A percentile compares a stretch with the other conserved stretches of the same genome.
Evolutionary conservation across 2,329 filamentous ascomycete species (phyloP).

Genomic region (Lithohypha guttulata): DNA sequence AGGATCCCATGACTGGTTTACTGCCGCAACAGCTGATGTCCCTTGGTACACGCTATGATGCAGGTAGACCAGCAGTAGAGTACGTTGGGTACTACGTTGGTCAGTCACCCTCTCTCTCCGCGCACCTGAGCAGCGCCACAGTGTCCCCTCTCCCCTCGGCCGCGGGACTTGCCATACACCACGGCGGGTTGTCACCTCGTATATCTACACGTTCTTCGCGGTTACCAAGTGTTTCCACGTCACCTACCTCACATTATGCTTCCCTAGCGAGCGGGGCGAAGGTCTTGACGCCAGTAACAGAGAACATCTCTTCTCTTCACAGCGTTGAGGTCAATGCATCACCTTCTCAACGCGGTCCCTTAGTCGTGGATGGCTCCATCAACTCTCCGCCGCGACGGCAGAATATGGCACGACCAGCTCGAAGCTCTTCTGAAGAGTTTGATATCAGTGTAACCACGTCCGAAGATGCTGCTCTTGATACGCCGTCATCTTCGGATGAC

Average conservation of each 20-base stretch:
- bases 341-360: constrained; percentile 27
- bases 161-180: constrained; percentile 31
- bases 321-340: constrained; percentile 5
- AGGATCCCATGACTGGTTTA: background rate
- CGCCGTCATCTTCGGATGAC: constrained; percentile 23
- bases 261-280: background rate
- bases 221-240: constrained; percentile 4
- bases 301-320: constrained; percentile 1
- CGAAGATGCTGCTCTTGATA: constrained; percentile 26
- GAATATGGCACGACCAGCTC: constrained; percentile 27
- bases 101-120: constrained; percentile 33
- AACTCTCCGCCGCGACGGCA: constrained; percentile 22
- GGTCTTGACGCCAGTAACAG: background rate
- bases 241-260: constrained; percentile 7
- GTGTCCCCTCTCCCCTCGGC: constrained; percentile 29
- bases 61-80: constrained; percentile 32
- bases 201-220: constrained; percentile 13
- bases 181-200: constrained; percentile 28
- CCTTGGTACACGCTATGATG: constrained; percentile 25
- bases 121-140: constrained; percentile 31
- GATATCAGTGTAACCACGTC: constrained; percentile 32
- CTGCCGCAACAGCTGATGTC: constrained; percentile 14
- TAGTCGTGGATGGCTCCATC: constrained; percentile 38
- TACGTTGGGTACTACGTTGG: constrained; percentile 38
- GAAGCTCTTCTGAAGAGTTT: constrained; percentile 23